A percentile compares a stretch with the other conserved stretches of the same genome.
phyloP scores from a whole-genome alignment of 495 filamentous ascomycete species.

The Oleoguttula mirabilis region DNA sequence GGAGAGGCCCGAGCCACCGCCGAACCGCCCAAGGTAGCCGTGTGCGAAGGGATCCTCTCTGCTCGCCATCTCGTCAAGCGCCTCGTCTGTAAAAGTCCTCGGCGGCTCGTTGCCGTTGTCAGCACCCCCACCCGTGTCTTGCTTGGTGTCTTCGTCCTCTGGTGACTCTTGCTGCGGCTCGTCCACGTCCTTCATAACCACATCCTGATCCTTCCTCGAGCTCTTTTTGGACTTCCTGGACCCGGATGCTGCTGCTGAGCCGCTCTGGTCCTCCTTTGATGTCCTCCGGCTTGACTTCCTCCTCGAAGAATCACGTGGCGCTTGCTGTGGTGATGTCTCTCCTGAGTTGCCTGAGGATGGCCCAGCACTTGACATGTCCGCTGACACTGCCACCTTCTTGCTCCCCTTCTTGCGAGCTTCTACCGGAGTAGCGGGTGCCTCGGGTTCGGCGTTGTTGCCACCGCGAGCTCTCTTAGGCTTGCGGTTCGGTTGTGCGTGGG shows the following conservation, averaged over 20 bases:
- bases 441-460: conserved; percentile 10
- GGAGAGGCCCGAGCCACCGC: conserved; percentile 55
- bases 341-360: conserved; percentile 26
- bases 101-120: conserved; percentile 39
- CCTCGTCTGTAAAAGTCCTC: conserved; percentile 47
- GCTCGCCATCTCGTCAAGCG: conserved; percentile 40
- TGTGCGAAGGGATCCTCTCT: conserved; percentile 61
- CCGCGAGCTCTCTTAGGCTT: conserved; percentile 18
- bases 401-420: conserved; percentile 21
- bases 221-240: conserved; percentile 24
- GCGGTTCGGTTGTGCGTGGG: conserved; percentile 11
- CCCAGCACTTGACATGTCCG: conserved; percentile 61
- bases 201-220: conserved; percentile 41
- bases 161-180: conserved; percentile 27
- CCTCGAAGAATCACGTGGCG: conserved; percentile 43
- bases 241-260: conserved; percentile 29
- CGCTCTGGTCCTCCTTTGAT: conserved; percentile 29
- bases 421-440: conserved; percentile 11
- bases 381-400: conserved; percentile 48
- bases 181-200: conserved; percentile 37
- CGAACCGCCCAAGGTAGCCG: conserved; percentile 53
- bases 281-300: conserved; percentile 60
- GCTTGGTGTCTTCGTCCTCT: conserved; percentile 31
- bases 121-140: conserved; percentile 34
- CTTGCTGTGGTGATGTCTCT: conserved; percentile 25